Evolutionary conservation across 106 monocot genomes (phyloP).

Genomic region (Alisma plantagoaquatica): DNA sequence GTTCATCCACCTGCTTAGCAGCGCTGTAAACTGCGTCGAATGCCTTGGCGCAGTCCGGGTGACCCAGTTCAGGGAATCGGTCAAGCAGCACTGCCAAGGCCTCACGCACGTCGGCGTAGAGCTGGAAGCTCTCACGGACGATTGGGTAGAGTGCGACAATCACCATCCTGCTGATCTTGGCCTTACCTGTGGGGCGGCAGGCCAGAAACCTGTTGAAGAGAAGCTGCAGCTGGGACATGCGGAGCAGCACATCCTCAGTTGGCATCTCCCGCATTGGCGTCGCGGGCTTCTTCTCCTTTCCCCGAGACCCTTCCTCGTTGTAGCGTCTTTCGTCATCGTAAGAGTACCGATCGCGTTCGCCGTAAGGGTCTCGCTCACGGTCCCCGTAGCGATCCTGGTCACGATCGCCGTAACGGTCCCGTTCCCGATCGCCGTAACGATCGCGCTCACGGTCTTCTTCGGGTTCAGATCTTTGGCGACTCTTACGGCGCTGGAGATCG

Average conservation of each 20-base stretch:
- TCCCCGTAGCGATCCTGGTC: not conserved
- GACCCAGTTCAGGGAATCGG: slow-evolving; percentile 71
- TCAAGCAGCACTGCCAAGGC: slow-evolving; percentile 58
- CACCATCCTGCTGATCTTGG: slow-evolving; percentile 56
- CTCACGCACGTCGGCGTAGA: slow-evolving; percentile 66
- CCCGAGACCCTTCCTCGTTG: slow-evolving; percentile 1
- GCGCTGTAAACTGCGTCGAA: slow-evolving; percentile 64
- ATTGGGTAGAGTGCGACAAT: slow-evolving; percentile 49
- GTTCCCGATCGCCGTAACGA: slow-evolving; percentile 2
- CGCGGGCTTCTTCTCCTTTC: slow-evolving; percentile 25
- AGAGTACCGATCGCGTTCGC: too few species aligned
- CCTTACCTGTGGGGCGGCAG: slow-evolving; percentile 39
- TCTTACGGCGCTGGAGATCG: too few species aligned
- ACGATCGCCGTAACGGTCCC: not conserved
- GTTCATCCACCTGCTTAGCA: slow-evolving; percentile 85
- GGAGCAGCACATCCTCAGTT: slow-evolving; percentile 30
- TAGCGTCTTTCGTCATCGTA: not conserved
- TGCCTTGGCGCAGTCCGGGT: slow-evolving; percentile 52
- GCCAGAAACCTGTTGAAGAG: slow-evolving; percentile 55
- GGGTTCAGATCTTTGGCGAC: too few species aligned
- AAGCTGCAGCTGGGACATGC: slow-evolving; percentile 54
- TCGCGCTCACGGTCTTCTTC: too few species aligned
- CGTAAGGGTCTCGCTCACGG: not conserved
- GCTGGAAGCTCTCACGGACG: slow-evolving; percentile 62
- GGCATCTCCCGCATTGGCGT: slow-evolving; percentile 48